Evolutionary conservation across 148 eudicot genomes (phyloP), one percentile per base, ranked within the genome.

Genomic region (Camellia granthamiana): DNA sequence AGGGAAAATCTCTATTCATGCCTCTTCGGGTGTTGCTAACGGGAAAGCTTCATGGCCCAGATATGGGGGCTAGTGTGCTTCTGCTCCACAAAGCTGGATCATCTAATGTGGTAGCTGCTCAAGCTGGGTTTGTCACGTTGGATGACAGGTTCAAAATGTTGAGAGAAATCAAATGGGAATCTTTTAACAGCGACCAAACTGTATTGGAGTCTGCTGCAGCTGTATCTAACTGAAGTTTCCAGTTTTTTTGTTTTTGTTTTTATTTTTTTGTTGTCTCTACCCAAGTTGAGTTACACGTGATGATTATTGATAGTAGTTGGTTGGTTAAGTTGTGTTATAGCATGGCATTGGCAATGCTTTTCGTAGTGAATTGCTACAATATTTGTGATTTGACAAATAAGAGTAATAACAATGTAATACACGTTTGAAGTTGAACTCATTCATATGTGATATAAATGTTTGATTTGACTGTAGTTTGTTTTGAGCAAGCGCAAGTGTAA

Each of bases 1-100:
- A 96, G 99, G 99, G 99, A 19, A 96, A 93, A 88, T 90, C 88
- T 73, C 93, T 95, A 41, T 93, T 96, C 92, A 91, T 96, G 97
- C 99, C 99, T 75, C 95, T 96, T 14, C 91, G 99, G 76, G 93
- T 96, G 75, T 80, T 93, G 87, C 84, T 96, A 44, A 93, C 98
- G 16, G 98, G 99, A 79, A 92, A 93, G 88, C 92, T 96, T 59
- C 99, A 96, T 72, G 99, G 99, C 54, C 99, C 99, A 11, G 98
- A 96, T 12, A 96, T 93, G 93, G 99, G 38, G 12, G 55, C 87
- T 63, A 80, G 91, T 84, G 79, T 93, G 64, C 69, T 89, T 77
- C 80, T 96, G 62, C 77, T 96, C 72, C 80, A 92, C 80, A 84
- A 82, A 85, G 97, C 93, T 18, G 92, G 93, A 66, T 83, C 81